A percentile compares a stretch with the other conserved stretches of the same genome.
Evolutionary conservation across 2,329 filamentous ascomycete species (phyloP).

Genomic region (Penicillium nordicum): DNA sequence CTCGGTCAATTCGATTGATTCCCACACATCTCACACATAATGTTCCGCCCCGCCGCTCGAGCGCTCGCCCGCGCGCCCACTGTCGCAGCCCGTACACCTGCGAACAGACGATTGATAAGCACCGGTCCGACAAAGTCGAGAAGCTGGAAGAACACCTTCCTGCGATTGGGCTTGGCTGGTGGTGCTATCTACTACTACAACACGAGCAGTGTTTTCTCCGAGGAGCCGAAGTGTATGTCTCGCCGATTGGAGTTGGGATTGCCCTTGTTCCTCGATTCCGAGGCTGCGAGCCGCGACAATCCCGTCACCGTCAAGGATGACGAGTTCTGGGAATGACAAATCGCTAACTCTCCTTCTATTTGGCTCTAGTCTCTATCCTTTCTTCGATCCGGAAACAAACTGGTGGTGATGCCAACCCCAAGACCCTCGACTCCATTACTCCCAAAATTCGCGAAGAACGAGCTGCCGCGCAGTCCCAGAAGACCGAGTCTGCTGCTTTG

Average conservation of each 20-base stretch:
- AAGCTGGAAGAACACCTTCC: constrained; percentile 74
- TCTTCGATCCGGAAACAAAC: constrained; percentile 28
- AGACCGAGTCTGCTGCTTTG: constrained; percentile 11
- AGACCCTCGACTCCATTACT: constrained; percentile 65
- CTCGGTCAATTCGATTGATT: constrained; percentile 12
- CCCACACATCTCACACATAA: constrained; percentile 26
- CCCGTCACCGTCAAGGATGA: constrained; percentile 1
- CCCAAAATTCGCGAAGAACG: constrained; percentile 48
- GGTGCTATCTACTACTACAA: constrained; percentile 91
- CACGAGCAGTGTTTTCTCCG: constrained; percentile 81
- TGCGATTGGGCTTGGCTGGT: constrained; percentile 71
- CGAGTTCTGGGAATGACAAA: background rate
- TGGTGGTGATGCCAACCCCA: constrained; percentile 49
- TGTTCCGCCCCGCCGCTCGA: constrained; percentile 54
- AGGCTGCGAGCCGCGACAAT: constrained; percentile 7
- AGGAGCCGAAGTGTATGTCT: constrained; percentile 69
- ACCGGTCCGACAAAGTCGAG: constrained; percentile 61
- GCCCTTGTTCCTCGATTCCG: constrained; percentile 12
- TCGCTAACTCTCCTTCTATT: constrained; percentile 12
- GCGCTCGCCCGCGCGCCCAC: constrained; percentile 40
- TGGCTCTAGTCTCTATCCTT: constrained; percentile 33
- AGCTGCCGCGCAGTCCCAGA: constrained; percentile 16
- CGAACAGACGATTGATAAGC: constrained; percentile 52
- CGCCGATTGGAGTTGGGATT: constrained; percentile 1
- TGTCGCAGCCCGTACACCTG: constrained; percentile 31